A percentile compares a stretch with the other conserved stretches of the same genome.
These are phyloP conservation scores for maize (Zea mays) DNA, from an alignment of 176 grass and related monocot genomes.

Conservation along the genomic window Zm-B73-REFERENCE-NAM-5.0 NC_050100.1:5519501-5520000, in stretches of 20 bases:
- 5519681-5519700: background rate
- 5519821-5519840: background rate
- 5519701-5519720: background rate
- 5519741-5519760: background rate
- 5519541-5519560: background rate
- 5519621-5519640: background rate
- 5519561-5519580: background rate
- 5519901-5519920: background rate
- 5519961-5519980: background rate
- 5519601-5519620: background rate
- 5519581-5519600: slow-evolving; percentile 4
- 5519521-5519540: background rate
- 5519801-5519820: background rate
- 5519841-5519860: background rate
- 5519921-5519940: background rate
- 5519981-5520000: background rate
- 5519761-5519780: background rate
- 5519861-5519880: background rate
- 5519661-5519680: background rate
- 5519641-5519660: background rate
- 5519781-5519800: background rate
- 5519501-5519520: background rate
- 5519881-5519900: background rate
- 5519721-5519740: background rate
- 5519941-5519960: background rate